Base-by-base conservation (phyloP, 768 basidiomycete species). In the Strobilomyces dryophilus region DNA sequence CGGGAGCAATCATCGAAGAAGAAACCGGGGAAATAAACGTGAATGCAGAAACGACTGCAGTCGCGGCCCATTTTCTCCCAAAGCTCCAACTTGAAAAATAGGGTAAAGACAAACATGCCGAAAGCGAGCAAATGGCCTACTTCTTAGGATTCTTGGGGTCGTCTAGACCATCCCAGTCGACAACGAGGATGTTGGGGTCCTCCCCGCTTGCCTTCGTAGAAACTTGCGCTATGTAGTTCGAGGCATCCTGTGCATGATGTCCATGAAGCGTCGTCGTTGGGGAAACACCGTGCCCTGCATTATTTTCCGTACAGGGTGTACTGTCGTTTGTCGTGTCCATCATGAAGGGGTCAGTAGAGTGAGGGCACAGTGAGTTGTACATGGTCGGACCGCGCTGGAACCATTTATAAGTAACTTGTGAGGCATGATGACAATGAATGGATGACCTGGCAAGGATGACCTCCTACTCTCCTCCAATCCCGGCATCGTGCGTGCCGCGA, bases 1-100 rank as follows among this genome's bases (percentile, higher is more conserved):
- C 87, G 0, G 88, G 87, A 0, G 88, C 83, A 2, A 89, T 72
- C 83, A 88, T 88, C 4, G 86, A 80, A 5, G 89, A 91, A 0
- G 87, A 82, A 0, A 89, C 73, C 0, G 87, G 84, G 8, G 74
- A 75, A 35, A 87, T 84, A 61, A 87, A 84, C 0, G 86, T 84
- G 63, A 85, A 89, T 0, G 75, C 73, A 0, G 87, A 86, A 0
- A 87, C 79, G 27, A 86, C 74, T 7, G 76, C 57, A 0, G 83
- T 86, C 0, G 81, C 81, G 0, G 74, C 78, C 87, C 85, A 87
- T 74, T 85, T 88, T 59, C 71, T 71, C 29, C 63, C 72, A 49
- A 73, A 76, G 4, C 73, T 61, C 85, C 85, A 87, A 62, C 85
- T 66, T 84, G 50, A 12, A 41, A 29, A 34, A 26, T 4, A 20